Percentiles rank a stretch among this genome's conserved stretches.
phyloP scores from a whole-genome alignment of 768 basidiomycete species.

The Serpula lacrymans region DNA sequence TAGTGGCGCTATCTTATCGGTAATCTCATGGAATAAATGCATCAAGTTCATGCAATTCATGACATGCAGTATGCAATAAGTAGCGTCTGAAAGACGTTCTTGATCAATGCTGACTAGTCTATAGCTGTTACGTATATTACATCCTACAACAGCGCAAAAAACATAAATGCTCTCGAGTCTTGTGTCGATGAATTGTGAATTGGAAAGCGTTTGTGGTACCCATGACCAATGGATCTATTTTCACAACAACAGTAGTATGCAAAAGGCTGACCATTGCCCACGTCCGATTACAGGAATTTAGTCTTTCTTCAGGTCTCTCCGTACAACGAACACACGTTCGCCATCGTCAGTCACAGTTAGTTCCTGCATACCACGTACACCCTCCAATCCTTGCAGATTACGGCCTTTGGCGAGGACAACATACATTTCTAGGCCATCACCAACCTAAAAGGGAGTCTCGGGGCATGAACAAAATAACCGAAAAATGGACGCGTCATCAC shows the following conservation, averaged over 20 bases:
- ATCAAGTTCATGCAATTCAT: no score
- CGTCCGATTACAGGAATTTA: slow-evolving; percentile 28
- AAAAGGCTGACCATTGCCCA: slow-evolving; percentile 1
- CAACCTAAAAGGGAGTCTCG: slow-evolving; percentile 54
- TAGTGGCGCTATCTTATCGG: no score
- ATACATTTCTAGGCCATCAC: slow-evolving; percentile 92
- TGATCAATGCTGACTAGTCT: not conserved
- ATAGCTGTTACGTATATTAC: not conserved
- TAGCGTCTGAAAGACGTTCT: no score
- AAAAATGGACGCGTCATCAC: slow-evolving; percentile 18
- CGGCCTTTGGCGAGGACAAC: slow-evolving; percentile 75
- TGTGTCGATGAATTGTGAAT: not conserved
- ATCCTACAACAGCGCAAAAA: not conserved
- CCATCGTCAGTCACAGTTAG: slow-evolving; percentile 57
- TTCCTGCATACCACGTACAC: slow-evolving; percentile 57
- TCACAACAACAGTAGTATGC: not conserved
- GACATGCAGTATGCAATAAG: no score
- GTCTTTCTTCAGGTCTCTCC: slow-evolving; percentile 82
- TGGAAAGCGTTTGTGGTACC: not conserved
- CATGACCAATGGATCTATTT: not conserved
- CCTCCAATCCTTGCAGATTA: slow-evolving; percentile 54
- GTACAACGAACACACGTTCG: slow-evolving; percentile 73
- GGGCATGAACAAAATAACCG: slow-evolving; percentile 1
- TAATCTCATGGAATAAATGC: no score
- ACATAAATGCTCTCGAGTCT: not conserved